Base-by-base conservation (phyloP, 1,284 basidiomycete genomes). In the Apiotrichum gracile region DNA sequence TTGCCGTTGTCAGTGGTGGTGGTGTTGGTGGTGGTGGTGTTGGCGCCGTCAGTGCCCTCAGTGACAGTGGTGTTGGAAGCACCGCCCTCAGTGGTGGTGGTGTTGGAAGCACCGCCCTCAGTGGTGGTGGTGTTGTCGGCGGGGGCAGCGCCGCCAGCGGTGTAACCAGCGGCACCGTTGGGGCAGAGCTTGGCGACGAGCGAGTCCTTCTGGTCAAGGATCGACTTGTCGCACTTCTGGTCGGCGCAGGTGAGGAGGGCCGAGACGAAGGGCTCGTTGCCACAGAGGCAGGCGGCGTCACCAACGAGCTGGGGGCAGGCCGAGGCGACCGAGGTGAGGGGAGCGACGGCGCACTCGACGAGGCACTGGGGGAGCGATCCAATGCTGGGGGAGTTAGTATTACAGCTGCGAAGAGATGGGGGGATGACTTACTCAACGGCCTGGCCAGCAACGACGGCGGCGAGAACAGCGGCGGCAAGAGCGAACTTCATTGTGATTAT, bases 271-370 rank as follows among this genome's bases (percentile, higher is more conserved):
- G 52, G 41, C 4, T 57, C 45, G 21, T 59, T 63, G 14, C 63
- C 58, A 55, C 73, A 75, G 54, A 75, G 57, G 55, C 70, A 68
- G 57, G 65, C 31, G 39, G 66, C 34, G 57, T 70, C 54, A 60
- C 63, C 39, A 57, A 62, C 64, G 49, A 14, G 40, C 48, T 64
- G 64, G 31, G 61, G 61, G n/a, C 60, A 57, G 21, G 57, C 33
- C 13, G 57, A 27, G 24, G 61, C 60, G 43, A 63, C 65, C 3
- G 8, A 10, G 25, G 29, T 19, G 26, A 43, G 25, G 25, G 19
- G 25, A n/a, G 55, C 37, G 24, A 52, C 52, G 0, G 60, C 61
- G 49, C 67, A 68, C 10, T 33, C 50, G 41, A 67, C 27, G 34
- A 68, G 59, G 57, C 66, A 68, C 9, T 45, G 25, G 47, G 62